A percentile compares a stretch with the other conserved stretches of the same genome.
Conservation (phyloP, 371 early-diverging fungal species). For the Apophysomyces trapeziformis region DNA sequence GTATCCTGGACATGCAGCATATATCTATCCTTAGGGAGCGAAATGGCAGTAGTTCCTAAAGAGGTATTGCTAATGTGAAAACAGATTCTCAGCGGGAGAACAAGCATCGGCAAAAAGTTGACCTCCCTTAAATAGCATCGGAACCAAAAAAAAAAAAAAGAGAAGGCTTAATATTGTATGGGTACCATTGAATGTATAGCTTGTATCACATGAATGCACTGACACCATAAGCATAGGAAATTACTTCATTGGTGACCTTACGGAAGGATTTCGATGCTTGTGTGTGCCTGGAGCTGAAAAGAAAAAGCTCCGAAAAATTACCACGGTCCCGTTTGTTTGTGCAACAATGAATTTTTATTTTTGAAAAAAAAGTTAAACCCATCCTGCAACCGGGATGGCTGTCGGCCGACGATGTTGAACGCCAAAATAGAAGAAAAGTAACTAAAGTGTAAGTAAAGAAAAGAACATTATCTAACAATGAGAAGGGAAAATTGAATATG, state of each 20-base stretch:
- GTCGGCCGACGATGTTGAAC: conserved; percentile 48
- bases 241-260: neutral
- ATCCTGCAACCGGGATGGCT: conserved; percentile 48
- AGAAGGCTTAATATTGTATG: too few species aligned
- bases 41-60: too few species aligned
- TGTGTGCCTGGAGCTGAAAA: neutral
- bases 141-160: too few species aligned
- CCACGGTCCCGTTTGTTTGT: neutral
- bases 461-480: conserved; percentile 31
- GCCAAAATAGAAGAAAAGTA: conserved; percentile 20
- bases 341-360: neutral
- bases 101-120: too few species aligned
- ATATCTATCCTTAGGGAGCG: too few species aligned
- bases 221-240: neutral
- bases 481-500: conserved; percentile 23
- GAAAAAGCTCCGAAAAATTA: neutral
- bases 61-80: too few species aligned
- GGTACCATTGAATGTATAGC: too few species aligned
- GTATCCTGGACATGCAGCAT: too few species aligned
- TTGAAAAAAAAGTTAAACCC: conserved; percentile 15
- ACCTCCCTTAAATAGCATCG: too few species aligned
- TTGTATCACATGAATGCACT: neutral
- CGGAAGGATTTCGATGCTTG: neutral
- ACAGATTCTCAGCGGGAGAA: too few species aligned
- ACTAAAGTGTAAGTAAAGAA: conserved; percentile 21